Percentiles rank a stretch among this genome's conserved stretches.
Evolutionary conservation across 495 filamentous ascomycete species (phyloP).

Genomic region (Elasticomyces elasticus): DNA sequence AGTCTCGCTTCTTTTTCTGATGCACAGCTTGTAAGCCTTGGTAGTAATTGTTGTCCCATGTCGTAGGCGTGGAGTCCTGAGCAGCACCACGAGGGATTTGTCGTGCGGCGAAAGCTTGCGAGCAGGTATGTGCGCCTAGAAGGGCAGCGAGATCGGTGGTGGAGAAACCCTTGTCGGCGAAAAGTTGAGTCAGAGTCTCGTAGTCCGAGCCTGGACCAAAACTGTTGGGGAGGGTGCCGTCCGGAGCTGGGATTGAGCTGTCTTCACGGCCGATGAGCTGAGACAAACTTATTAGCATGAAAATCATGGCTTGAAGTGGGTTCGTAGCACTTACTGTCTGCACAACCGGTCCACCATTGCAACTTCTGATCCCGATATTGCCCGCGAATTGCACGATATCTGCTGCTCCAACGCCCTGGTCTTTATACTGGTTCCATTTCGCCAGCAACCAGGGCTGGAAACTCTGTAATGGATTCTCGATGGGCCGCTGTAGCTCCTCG

Average conservation of each 20-base stretch:
- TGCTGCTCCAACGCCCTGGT: conserved; percentile 19
- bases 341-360: conserved; percentile 3
- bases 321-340: no score
- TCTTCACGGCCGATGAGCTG: conserved; percentile 33
- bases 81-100: conserved; percentile 27
- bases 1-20: no score
- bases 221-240: conserved; percentile 31
- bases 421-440: conserved; percentile 23
- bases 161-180: conserved; percentile 41
- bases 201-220: conserved; percentile 19
- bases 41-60: conserved; percentile 42
- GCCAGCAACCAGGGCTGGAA: conserved; percentile 12
- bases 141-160: conserved; percentile 39
- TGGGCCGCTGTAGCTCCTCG: conserved; percentile 18
- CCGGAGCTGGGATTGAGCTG: conserved; percentile 22
- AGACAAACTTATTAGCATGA: no score
- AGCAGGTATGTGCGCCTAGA: conserved; percentile 41
- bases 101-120: conserved; percentile 29
- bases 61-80: conserved; percentile 36
- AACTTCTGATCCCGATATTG: conserved; percentile 22
- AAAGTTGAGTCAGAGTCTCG: conserved; percentile 35
- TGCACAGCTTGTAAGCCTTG: no score
- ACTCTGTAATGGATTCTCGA: conserved; percentile 20
- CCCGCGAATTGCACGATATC: conserved; percentile 28
- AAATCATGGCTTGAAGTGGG: no score